Base-by-base conservation (phyloP, 306 rosid species). In the Glycyrrhiza uralensis region DNA sequence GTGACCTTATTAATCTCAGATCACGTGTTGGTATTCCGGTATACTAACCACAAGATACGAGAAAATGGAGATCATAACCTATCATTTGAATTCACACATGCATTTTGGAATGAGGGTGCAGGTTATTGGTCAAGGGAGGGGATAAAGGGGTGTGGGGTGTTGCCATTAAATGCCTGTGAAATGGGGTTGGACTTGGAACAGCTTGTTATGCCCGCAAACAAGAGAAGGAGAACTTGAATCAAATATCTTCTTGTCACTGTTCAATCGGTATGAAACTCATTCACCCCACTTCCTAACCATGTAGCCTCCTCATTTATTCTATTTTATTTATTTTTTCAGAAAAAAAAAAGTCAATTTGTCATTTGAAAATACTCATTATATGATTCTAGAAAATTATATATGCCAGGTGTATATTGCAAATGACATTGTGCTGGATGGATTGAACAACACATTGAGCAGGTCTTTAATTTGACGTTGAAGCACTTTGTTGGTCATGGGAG, bases 71-170 rank as follows among this genome's bases (percentile, higher is more conserved):
- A 30, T 29, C 13, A 29, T 18, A 66, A 19, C 30, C 4, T 66
- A 28, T 47, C 59, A 28, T 47, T 32, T 30, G 4, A 67, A 32
- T n/a, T n/a, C n/a, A n/a, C n/a, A n/a, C n/a, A n/a, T n/a, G n/a
- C n/a, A n/a, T n/a, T n/a, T n/a, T n/a, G n/a, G n/a, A n/a, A n/a
- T n/a, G n/a, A n/a, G n/a, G n/a, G n/a, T n/a, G n/a, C n/a, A n/a
- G n/a, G n/a, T n/a, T n/a, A n/a, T n/a, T n/a, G 8, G 28, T 59
- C 30, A 2, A 28, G 6, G 14, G 3, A 10, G 8, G 5, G 18
- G 60, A 30, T 68, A 33, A 47, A 66, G 17, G 59, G 36, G 30
- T 69, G 74, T 50, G 74, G 63, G 36, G 47, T 51, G 9, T 1
- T 3, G 17, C 62, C 36, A 7, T 47, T 69, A 13, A 33, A 69